A percentile compares a stretch with the other conserved stretches of the same genome.
phyloP scores from a whole-genome alignment of 371 early-diverging fungal species.

The Blakeslea trispora region DNA sequence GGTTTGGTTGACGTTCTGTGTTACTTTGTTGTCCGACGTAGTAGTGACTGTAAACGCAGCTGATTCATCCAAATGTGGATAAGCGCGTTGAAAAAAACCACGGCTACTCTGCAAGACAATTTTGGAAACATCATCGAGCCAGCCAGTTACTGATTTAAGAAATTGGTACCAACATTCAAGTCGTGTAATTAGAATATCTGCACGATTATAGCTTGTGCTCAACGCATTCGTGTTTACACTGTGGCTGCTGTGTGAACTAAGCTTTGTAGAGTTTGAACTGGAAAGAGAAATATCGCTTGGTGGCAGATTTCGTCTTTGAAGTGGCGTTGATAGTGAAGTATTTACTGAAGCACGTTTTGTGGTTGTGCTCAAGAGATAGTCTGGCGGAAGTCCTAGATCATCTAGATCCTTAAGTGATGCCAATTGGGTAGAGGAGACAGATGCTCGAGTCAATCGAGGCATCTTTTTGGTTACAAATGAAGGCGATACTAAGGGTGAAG shows the following conservation, averaged over 20 bases:
- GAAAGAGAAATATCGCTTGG: no score
- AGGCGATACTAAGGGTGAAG: not conserved
- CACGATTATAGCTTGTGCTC: conserved; percentile 25
- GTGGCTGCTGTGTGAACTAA: no score
- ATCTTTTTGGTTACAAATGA: conserved; percentile 16
- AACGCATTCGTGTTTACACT: not conserved
- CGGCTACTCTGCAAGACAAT: conserved; percentile 34
- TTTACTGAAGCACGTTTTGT: not conserved
- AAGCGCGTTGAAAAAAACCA: conserved; percentile 28
- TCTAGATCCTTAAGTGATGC: not conserved
- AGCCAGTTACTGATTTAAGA: conserved; percentile 30
- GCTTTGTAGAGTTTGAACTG: no score
- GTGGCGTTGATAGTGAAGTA: conserved; percentile 17
- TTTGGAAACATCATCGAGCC: conserved; percentile 39
- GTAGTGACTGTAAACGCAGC: conserved; percentile 5
- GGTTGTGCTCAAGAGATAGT: conserved; percentile 6
- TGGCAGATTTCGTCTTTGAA: conserved; percentile 6
- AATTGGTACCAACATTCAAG: conserved; percentile 32
- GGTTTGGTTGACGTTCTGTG: conserved; percentile 13
- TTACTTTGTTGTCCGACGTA: conserved; percentile 1
- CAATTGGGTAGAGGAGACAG: not conserved
- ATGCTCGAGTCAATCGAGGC: conserved; percentile 18
- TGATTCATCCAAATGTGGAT: conserved; percentile 23
- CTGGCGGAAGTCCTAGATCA: not conserved
- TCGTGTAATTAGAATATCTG: conserved; percentile 36